These are phyloP conservation scores for Aspergillus sp. DNA, from an alignment of 2,329 filamentous ascomycete species.

Conservation along the genomic window DNA sequence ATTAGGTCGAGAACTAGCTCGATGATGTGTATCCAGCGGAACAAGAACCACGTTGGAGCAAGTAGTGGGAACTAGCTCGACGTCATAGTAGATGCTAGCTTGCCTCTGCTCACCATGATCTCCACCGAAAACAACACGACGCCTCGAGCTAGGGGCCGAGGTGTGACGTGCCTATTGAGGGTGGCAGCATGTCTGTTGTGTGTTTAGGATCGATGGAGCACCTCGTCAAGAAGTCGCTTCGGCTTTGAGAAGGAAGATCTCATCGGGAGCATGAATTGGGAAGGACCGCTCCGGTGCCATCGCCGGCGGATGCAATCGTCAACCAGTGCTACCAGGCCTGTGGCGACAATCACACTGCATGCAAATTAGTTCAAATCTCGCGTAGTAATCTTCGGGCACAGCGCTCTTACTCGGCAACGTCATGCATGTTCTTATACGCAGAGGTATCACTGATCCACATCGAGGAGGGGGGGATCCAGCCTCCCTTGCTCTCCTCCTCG, in stretches of 20 bases:
- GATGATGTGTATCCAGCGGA: background rate
- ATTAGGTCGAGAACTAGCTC: constrained; percentile 1
- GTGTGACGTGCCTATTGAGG: background rate
- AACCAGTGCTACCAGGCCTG: constrained; percentile 83
- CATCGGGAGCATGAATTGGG: constrained; percentile 54
- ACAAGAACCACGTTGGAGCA: background rate
- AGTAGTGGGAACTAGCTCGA: background rate
- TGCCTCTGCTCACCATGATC: background rate
- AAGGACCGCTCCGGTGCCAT: constrained; percentile 61
- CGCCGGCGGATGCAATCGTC: constrained; percentile 86
- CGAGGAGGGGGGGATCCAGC: constrained; percentile 86
- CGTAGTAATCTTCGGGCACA: background rate
- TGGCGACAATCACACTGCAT: constrained; percentile 77
- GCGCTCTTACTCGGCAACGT: constrained; percentile 78
- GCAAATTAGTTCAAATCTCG: constrained; percentile 13
- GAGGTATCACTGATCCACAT: constrained; percentile 82
- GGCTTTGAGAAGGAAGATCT: constrained; percentile 55
- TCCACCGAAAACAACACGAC: background rate
- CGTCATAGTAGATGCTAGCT: constrained; percentile 1
- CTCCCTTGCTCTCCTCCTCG: constrained; percentile 74
- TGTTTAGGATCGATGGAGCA: constrained; percentile 55
- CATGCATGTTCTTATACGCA: constrained; percentile 68
- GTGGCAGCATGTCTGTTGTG: background rate
- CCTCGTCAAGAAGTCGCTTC: constrained; percentile 62
- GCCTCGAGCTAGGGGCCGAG: background rate